Conservation (phyloP, 108 stramenopile species). For the Parietichytrium sp. region DNA sequence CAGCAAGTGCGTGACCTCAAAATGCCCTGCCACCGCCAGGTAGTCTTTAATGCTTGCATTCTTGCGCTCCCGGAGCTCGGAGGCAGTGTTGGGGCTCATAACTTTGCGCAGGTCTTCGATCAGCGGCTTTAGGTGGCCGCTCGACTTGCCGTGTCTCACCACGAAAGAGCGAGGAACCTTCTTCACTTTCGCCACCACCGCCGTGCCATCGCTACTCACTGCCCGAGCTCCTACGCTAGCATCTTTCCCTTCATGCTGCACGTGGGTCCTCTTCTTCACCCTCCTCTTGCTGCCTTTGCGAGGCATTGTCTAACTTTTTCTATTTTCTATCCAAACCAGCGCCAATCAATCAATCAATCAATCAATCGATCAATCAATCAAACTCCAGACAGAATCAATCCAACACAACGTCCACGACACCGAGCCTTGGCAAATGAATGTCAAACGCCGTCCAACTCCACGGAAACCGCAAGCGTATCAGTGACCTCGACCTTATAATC, state of each 20-base stretch:
- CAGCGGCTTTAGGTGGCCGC: slow-evolving; percentile 65
- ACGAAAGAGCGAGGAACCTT: slow-evolving; percentile 54
- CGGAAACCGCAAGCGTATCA: too few relatives aligned
- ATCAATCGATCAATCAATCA: too few relatives aligned
- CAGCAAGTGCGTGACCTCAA: slow-evolving; percentile 91
- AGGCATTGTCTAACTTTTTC: too few relatives aligned
- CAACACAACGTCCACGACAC: too few relatives aligned
- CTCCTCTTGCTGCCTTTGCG: neutral
- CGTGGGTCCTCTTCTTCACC: slow-evolving; percentile 3
- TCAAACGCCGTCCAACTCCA: too few relatives aligned
- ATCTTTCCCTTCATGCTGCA: neutral
- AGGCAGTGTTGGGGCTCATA: slow-evolving; percentile 93
- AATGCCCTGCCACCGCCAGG: slow-evolving; percentile 66
- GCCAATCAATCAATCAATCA: too few relatives aligned
- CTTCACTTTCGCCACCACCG: slow-evolving; percentile 32
- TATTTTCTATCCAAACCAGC: too few relatives aligned
- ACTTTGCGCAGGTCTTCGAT: slow-evolving; percentile 82
- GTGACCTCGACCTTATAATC: too few relatives aligned
- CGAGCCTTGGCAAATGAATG: too few relatives aligned
- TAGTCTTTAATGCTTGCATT: slow-evolving; percentile 57
- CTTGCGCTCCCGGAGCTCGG: slow-evolving; percentile 82
- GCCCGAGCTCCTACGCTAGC: too few relatives aligned
- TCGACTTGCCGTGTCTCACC: slow-evolving; percentile 49
- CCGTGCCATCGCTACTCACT: too few relatives aligned
- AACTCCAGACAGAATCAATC: too few relatives aligned